Evolutionary conservation across 2,329 filamentous ascomycete species (phyloP).

Genomic region (Neofusicoccum umdonicola): DNA sequence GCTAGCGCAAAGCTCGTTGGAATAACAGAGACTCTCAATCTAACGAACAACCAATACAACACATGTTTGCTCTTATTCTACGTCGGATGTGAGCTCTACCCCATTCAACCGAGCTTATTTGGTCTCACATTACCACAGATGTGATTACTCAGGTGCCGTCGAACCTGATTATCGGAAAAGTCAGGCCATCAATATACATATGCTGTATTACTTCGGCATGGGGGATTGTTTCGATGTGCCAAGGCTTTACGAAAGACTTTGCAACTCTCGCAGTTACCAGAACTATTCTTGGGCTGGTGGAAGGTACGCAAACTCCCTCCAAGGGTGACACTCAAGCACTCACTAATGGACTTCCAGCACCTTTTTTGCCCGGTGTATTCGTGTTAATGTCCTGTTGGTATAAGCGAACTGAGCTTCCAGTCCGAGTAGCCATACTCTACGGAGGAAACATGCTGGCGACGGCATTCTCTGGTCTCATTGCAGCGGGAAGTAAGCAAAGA

Average conservation of each 20-base stretch:
- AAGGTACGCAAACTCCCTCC: background rate
- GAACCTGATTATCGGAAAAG: constrained; percentile 11
- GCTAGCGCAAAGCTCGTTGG: constrained; percentile 34
- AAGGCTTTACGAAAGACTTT: constrained; percentile 14
- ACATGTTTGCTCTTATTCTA: constrained; percentile 31
- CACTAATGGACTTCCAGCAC: background rate
- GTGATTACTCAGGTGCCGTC: constrained; percentile 21
- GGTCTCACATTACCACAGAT: background rate
- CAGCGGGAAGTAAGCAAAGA: constrained; percentile 49
- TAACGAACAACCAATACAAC: constrained; percentile 28
- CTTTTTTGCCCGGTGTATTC: constrained; percentile 40
- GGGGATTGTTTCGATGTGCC: constrained; percentile 10
- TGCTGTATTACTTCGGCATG: constrained; percentile 3
- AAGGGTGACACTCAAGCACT: background rate
- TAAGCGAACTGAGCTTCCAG: constrained; percentile 51
- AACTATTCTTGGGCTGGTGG: constrained; percentile 18
- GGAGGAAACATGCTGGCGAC: constrained; percentile 50
- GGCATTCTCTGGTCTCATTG: constrained; percentile 55
- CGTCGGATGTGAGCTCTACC: constrained; percentile 18
- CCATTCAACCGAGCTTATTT: too few species aligned
- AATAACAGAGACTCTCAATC: constrained; percentile 30
- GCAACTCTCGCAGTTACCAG: constrained; percentile 3
- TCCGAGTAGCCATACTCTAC: constrained; percentile 54
- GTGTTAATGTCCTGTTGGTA: constrained; percentile 55
- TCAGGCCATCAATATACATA: constrained; percentile 19